Evolutionary conservation across 2,329 filamentous ascomycete genomes (phyloP), one percentile per base, ranked within the genome.

Genomic region (Calonectria crousiana): DNA sequence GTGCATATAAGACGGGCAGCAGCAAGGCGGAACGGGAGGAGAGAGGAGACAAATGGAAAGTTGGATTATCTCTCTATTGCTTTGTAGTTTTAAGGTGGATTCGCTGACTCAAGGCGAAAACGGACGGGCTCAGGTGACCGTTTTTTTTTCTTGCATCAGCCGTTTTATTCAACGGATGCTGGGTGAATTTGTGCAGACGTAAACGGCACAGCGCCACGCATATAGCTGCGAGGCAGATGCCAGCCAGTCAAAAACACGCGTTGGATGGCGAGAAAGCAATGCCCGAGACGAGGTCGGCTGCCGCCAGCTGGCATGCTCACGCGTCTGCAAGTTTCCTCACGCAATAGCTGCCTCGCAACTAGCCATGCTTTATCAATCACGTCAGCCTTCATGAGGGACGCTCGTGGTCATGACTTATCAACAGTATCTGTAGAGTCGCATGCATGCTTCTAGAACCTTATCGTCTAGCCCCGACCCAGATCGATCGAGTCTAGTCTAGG

Each of bases 391-490:
- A 30, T 13, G 34, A 62, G 23, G 56, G 34, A 13, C 9, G 44
- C 20, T 41, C 26, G 51, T 68, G 2, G 28, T 44, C 49, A 23
- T 47, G 44, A 47, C 44, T 18, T 44, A 30, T 58, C 34, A 36
- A 53, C 14, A 47, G 44, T n/a, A 53, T 30, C 51, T 23, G 53
- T 51, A 51, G 53, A 49, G 53, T 69, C 23, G 67, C 67, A 69
- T 69, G 52, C 67, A 51, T 62, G 36, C 44, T 69, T 69, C 67
- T 64, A 69, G 67, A 69, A 69, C 28, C 41, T 49, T 41, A 51
- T 52, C 38, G 76, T 75, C 76, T 78, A 77, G 60, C 67, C 72
- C 64, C 64, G 51, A 77, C 41, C 51, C 30, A 67, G 65, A 56
- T 68, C 53, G 65, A 62, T 71, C 58, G 60, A 65, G 60, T 65